A percentile compares a stretch with the other conserved stretches of the same genome.
Evolutionary conservation across 768 basidiomycete species (phyloP).

Genomic region (Pleurotus giganteus): DNA sequence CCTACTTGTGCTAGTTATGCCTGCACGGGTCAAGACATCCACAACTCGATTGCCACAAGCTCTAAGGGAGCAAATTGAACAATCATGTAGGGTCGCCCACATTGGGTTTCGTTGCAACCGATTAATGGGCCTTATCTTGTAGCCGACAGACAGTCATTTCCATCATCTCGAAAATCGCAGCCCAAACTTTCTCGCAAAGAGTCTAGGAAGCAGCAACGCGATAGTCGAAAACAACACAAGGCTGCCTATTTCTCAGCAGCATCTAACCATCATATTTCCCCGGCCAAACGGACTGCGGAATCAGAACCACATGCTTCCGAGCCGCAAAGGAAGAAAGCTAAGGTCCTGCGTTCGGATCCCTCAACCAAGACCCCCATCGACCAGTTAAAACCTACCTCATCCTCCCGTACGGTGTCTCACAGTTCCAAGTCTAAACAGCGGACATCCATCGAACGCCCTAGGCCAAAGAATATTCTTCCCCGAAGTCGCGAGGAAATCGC

Average conservation of each 20-base stretch:
- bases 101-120: not conserved
- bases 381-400: not conserved
- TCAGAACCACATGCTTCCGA: conserved; percentile 42
- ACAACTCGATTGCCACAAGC: conserved; percentile 36
- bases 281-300: conserved; percentile 34
- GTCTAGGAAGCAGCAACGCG: conserved; percentile 59
- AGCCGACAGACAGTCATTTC: conserved; percentile 20
- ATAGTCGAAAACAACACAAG: conserved; percentile 58
- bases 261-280: conserved; percentile 10
- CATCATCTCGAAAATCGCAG: conserved; percentile 17
- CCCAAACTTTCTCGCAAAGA: conserved; percentile 52
- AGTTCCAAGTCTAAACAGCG: conserved; percentile 2
- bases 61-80: conserved; percentile 28
- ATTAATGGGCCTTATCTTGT: not conserved
- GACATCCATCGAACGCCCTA: not conserved
- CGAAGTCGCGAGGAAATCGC: conserved; percentile 47
- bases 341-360: conserved; percentile 14
- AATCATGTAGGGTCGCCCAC: conserved; percentile 17
- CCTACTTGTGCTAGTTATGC: conserved; percentile 10
- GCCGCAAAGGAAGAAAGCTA: conserved; percentile 50
- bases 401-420: not conserved
- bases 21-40: conserved; percentile 31
- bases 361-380: conserved; percentile 7
- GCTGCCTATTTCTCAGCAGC: conserved; percentile 59
- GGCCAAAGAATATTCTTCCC: not conserved